A percentile compares a stretch with the other conserved stretches of the same genome.
Conservation (phyloP, 495 filamentous ascomycete genomes). For the Talaromyces thailandensis region DNA sequence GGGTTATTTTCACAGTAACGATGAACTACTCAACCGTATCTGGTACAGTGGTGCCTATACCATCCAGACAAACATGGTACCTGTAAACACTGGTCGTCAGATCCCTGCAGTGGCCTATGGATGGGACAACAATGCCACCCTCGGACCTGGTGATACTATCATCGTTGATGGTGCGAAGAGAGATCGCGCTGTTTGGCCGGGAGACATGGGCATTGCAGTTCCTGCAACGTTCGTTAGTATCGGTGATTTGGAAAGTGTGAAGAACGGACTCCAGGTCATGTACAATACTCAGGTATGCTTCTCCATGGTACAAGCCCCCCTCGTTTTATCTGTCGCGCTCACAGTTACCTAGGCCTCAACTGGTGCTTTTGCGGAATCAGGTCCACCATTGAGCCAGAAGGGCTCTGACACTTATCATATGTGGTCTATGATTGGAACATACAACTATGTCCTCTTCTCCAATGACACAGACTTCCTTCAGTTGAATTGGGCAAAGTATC, state of each 20-base stretch:
- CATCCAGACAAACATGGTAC: slow-evolving; percentile 49
- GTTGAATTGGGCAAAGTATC: slow-evolving; percentile 42
- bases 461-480: slow-evolving; percentile 42
- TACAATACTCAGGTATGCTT: slow-evolving; percentile 44
- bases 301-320: neutral
- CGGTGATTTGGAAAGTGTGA: slow-evolving; percentile 51
- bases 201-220: slow-evolving; percentile 54
- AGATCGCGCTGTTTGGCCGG: slow-evolving; percentile 51
- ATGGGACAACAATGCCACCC: slow-evolving; percentile 48
- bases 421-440: slow-evolving; percentile 54
- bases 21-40: slow-evolving; percentile 51
- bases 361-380: slow-evolving; percentile 49
- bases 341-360: slow-evolving; percentile 13
- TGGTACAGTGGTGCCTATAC: slow-evolving; percentile 62
- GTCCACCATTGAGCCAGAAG: slow-evolving; percentile 47
- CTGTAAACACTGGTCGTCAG: slow-evolving; percentile 42
- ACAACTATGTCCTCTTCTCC: slow-evolving; percentile 52
- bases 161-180: slow-evolving; percentile 52
- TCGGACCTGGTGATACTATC: slow-evolving; percentile 44
- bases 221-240: slow-evolving; percentile 47
- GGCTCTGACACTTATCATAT: slow-evolving; percentile 56
- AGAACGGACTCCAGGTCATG: slow-evolving; percentile 52
- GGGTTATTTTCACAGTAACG: slow-evolving; percentile 53
- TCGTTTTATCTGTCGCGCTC: neutral
- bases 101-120: slow-evolving; percentile 38